Conservation (phyloP, 495 filamentous ascomycete genomes). For the Polyplosphaeria fusca region DNA sequence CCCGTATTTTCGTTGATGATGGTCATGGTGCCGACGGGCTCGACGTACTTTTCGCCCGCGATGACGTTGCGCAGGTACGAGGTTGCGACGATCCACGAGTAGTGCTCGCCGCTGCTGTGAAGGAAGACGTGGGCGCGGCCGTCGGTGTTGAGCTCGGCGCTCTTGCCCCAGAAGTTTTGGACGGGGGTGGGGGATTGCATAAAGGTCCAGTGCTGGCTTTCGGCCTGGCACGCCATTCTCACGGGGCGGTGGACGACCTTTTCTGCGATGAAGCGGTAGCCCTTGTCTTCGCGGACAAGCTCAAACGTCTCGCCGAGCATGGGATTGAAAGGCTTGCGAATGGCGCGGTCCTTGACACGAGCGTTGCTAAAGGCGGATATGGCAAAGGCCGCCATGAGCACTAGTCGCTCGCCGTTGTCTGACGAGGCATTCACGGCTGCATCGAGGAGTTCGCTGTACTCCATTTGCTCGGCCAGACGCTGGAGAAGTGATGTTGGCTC, state of each 20-base stretch:
- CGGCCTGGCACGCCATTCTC: constrained; percentile 87
- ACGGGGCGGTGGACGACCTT: constrained; percentile 93
- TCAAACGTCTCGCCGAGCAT: constrained; percentile 96
- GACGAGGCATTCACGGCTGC: constrained; percentile 58
- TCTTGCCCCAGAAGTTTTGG: constrained; percentile 99
- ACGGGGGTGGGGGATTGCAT: constrained; percentile 80
- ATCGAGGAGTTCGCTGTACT: constrained; percentile 84
- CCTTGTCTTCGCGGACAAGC: constrained; percentile 81
- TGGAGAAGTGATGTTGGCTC: constrained; percentile 88
- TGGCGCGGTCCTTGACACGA: constrained; percentile 81
- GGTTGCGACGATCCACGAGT: constrained; percentile 79
- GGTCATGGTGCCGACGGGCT: constrained; percentile 84
- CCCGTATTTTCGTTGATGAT: constrained; percentile 78
- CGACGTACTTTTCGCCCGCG: constrained; percentile 96
- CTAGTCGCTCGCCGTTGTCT: constrained; percentile 63
- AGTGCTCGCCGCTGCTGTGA: constrained; percentile 69
- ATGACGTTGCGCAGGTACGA: constrained; percentile 94
- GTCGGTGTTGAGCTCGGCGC: constrained; percentile 85
- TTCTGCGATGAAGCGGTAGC: constrained; percentile 86
- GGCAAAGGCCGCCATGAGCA: constrained; percentile 87
- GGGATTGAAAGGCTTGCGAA: constrained; percentile 97
- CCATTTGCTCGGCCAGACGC: constrained; percentile 79
- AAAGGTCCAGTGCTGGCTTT: constrained; percentile 76
- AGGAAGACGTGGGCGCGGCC: constrained; percentile 74
- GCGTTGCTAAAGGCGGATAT: constrained; percentile 74